A percentile compares a stretch with the other conserved stretches of the same genome.
Conservation (phyloP, 495 filamentous ascomycete genomes). For the Massariosphaeria phaeospora region DNA sequence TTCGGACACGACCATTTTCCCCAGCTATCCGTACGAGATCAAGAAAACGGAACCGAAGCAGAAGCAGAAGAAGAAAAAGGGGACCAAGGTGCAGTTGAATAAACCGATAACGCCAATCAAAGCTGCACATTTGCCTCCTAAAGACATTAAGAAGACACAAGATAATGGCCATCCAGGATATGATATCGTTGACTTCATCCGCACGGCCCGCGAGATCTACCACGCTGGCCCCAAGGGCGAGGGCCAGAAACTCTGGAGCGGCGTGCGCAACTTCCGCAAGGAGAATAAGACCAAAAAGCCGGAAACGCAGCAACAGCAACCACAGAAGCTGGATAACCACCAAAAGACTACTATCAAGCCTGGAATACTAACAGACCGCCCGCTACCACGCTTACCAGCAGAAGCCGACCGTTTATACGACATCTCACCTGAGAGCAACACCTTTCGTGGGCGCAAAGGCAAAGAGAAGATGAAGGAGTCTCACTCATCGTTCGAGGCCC, state of each 20-base stretch:
- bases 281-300: background rate
- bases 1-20: too few species aligned
- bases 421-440: background rate
- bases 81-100: too few species aligned
- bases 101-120: too few species aligned
- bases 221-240: conserved; percentile 3
- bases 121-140: too few species aligned
- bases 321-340: background rate
- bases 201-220: background rate
- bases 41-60: too few species aligned
- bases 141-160: background rate
- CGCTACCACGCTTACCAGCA: background rate
- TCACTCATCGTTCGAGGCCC: background rate
- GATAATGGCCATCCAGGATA: background rate
- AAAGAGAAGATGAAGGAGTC: background rate
- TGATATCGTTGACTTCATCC: background rate
- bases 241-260: conserved; percentile 1
- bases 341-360: background rate
- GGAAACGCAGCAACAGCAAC: background rate
- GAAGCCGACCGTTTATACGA: background rate
- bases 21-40: too few species aligned
- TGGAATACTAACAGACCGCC: background rate
- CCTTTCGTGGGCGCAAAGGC: background rate
- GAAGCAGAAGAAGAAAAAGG: too few species aligned
- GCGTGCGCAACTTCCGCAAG: background rate